Evolutionary conservation across 1,139 yeast species (phyloP), one percentile per base, ranked within the genome.

Genomic region (Dujonia santamariae): DNA sequence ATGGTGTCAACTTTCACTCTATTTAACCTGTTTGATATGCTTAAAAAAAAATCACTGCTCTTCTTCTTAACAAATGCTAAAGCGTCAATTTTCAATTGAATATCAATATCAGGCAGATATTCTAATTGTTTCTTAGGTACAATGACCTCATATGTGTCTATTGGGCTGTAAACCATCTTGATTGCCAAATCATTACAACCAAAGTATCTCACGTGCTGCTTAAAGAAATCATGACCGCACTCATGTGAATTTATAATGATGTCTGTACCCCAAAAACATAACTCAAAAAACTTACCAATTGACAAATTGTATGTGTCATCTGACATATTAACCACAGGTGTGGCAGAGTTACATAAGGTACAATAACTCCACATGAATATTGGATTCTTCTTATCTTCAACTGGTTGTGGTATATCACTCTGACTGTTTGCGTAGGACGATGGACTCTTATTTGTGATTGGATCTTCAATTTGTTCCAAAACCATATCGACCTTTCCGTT

Each of bases 361-460:
- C 99, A 94, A 44, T 76, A 80, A 54, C 96, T 85, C 98, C 98
- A 94, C 71, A 90, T 83, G 32, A 88, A 25, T n/a, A n/a, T n/a
- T n/a, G n/a, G n/a, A 16, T 65, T 32, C 94, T 78, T 40, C 64
- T 67, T 52, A n/a, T 75, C 75, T 47, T 81, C 75, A 40, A 79
- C 80, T 7, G 27, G 12, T 4, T 20, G 21, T 7, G 12, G 15
- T 4, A 12, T 15, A 5, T 13, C 21, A 29, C 79, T 61, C 7
- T 80, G 79, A 1, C 26, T 15, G 14, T 12, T 7, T 7, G 7
- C 9, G 11, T 6, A 8, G 6, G 15, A 12, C 6, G 26, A 8
- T 4, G 30, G 12, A 17, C 7, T 4, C 6, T 26, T 16, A 7
- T n/a, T 5, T 8, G 30, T 12, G 19, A 29, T 24, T 9, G 15